Base-by-base conservation (phyloP, 1,284 basidiomycete genomes). In the Rhodotorula sp. region DNA sequence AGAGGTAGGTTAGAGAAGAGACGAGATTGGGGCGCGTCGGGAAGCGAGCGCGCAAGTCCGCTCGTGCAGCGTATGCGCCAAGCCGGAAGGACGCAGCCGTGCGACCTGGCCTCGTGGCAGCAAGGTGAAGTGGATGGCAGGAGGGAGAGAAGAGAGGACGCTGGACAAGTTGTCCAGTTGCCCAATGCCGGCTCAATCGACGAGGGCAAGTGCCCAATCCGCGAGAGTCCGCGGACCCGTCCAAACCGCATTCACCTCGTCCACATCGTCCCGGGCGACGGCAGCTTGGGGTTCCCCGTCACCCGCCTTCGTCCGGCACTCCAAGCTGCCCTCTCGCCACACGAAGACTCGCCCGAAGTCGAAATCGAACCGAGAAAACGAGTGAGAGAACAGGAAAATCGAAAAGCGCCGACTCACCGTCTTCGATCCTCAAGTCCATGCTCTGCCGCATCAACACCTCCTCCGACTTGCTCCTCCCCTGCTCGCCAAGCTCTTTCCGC, bases 371-470 rank as follows among this genome's bases (percentile, higher is more conserved):
- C 34, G 39, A 9, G n/a, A 24, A 13, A 39, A 51, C 20, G 11
- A 39, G 39, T 0, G 53, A 32, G 39, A 39, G 30, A 51, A 34
- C 19, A 2, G 24, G 11, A 46, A 34, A 39, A n/a, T n/a, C 34
- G 29, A 6, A 39, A 17, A 30, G 17, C 5, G 64, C 30, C 11
- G 56, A 54, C 69, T 51, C 30, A 67, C 69, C 65, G 52, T 71
- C 36, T 15, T 71, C 69, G 4, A 71, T 71, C 47, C 58, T 29
- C 30, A 71, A n/a, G 29, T 70, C 64, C 57, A 55, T 56, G 34
- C 65, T 65, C 62, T 39, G 24, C 49, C 30, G 47, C 64, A 46
- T 27, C 29, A 52, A 22, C 27, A 53, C 46, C 29, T 17, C 27
- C 36, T 36, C 24, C 8, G 10, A 30, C 1, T 19, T 48, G 49